Conservation (phyloP, 768 basidiomycete species). For the Tulasnella sp. region DNA sequence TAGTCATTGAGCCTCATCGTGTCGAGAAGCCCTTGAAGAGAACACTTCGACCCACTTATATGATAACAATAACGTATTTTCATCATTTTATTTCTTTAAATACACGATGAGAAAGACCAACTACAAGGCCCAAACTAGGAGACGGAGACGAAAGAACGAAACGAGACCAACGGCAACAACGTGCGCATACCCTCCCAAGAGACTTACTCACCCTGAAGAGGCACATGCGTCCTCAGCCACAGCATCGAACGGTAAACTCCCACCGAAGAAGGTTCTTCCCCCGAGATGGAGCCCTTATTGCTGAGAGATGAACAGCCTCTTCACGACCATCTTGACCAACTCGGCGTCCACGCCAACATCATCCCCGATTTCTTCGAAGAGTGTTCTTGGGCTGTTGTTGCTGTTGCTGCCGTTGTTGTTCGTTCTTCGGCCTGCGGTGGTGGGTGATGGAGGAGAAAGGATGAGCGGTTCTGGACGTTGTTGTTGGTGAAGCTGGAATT, state of each 20-base stretch:
- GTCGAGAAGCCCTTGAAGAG: too few relatives aligned
- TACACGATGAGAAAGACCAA: not conserved
- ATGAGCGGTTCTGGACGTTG: not conserved
- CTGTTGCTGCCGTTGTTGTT: not conserved
- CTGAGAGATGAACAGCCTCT: constrained; percentile 45
- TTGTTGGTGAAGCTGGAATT: not conserved
- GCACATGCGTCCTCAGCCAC: not conserved
- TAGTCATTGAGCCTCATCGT: too few relatives aligned
- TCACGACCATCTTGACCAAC: constrained; percentile 62
- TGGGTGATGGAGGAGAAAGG: not conserved
- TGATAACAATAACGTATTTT: not conserved
- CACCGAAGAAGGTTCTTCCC: not conserved
- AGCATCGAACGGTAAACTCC: not conserved
- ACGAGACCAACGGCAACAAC: not conserved
- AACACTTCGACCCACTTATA: not conserved
- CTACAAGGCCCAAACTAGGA: not conserved
- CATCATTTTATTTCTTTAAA: not conserved
- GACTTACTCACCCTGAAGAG: not conserved
- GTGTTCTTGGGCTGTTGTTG: constrained; percentile 31
- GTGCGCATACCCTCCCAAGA: not conserved
- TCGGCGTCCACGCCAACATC: constrained; percentile 71
- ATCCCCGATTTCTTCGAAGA: constrained; percentile 56
- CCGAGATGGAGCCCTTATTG: not conserved
- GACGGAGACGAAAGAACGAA: not conserved
- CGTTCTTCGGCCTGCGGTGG: not conserved